A percentile compares a stretch with the other conserved stretches of the same genome.
Conservation (phyloP, 164 flowering plant species). For the grape (Vitis vinifera) region ASM3070453v1 NC_081805.1:10288501-10289000, state of each 20-base stretch:
- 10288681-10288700: neutral
- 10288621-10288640: constrained; percentile 11
- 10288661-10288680: too few relatives aligned
- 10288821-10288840: constrained; percentile 31
- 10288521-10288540: constrained; percentile 38
- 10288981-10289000: constrained; percentile 39
- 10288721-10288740: neutral
- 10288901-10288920: constrained; percentile 38
- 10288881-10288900: constrained; percentile 34
- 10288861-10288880: constrained; percentile 35
- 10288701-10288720: neutral
- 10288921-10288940: constrained; percentile 26
- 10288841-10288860: constrained; percentile 43
- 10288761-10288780: constrained; percentile 55
- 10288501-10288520: constrained; percentile 36
- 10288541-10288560: constrained; percentile 33
- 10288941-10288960: constrained; percentile 32
- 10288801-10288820: constrained; percentile 39
- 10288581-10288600: constrained; percentile 40
- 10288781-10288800: constrained; percentile 44
- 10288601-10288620: constrained; percentile 41
- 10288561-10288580: constrained; percentile 34
- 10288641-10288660: neutral
- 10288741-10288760: constrained; percentile 5
- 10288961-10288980: constrained; percentile 44